Evolutionary conservation across 2,329 filamentous ascomycete species (phyloP), one percentile per base, ranked within the genome.

Genomic region (Dactylella cylindrospora): DNA sequence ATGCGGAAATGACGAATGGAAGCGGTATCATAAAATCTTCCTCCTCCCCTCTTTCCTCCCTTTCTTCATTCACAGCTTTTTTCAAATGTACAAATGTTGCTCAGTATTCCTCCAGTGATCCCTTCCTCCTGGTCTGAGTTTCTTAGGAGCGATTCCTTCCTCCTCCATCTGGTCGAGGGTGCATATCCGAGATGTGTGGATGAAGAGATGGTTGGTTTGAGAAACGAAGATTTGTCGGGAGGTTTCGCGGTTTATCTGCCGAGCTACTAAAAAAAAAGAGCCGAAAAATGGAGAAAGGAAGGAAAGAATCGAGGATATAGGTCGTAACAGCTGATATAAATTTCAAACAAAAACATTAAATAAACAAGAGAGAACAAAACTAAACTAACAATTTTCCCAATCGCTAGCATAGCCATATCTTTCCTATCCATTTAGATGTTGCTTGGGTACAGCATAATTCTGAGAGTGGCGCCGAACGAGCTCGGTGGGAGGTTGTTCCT

Each of bases 401-500:
- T 62, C 55, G 55, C 55, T 62, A 62, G 55, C 53, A 31, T 23
- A 62, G 57, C 39, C 31, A 17, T 13, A 12, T 44, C 44, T 40
- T 38, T 41, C 22, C 13, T 46, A 31, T 25, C 65, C 69, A 69
- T 78, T 86, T 91, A 95, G 86, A 96, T 93, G 80, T 88, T 90
- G 75, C 89, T 94, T 78, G 90, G 90, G 84, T 95, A 95, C 78
- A 95, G 83, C 90, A 95, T 95, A 79, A 95, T 84, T 79, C 90
- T 86, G 80, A 95, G 87, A 73, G 88, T 90, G 76, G 90, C 89
- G 79, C 90, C 90, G 82, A 97, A 96, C 75, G 88, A 90, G 82
- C 90, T 90, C 73, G 93, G 84, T 74, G 93, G 93, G 71, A 98
- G 90, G 77, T 95, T 95, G 79, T 84, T 83, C 77, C 86, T 80